Evolutionary conservation across 2,329 filamentous ascomycete species (phyloP).

Genomic region (Botryosphaeria dothidea): DNA sequence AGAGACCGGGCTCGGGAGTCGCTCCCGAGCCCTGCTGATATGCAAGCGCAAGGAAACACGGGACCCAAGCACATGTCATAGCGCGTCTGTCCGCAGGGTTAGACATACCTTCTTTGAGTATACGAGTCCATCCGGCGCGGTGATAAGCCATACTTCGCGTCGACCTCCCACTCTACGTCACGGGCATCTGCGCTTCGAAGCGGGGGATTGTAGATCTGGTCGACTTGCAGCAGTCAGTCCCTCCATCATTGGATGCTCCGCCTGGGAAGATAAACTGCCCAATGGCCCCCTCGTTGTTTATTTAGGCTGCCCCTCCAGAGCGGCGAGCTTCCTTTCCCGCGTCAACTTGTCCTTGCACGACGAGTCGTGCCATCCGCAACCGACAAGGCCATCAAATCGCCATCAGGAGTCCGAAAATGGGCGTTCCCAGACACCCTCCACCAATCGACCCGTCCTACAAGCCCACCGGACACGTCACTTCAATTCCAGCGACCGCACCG

Average conservation of each 20-base stretch:
- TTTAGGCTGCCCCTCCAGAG: too few relatives aligned
- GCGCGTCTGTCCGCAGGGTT: not conserved
- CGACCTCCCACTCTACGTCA: not conserved
- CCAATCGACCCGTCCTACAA: slow-evolving; percentile 12
- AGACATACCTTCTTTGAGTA: not conserved
- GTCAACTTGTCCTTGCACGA: too few relatives aligned
- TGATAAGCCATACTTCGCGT: not conserved
- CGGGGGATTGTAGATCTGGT: too few relatives aligned
- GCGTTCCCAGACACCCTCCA: not conserved
- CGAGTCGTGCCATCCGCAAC: too few relatives aligned
- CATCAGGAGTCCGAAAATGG: too few relatives aligned
- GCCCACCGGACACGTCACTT: slow-evolving; percentile 24
- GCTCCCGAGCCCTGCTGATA: not conserved
- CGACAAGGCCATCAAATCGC: too few relatives aligned
- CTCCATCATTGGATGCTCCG: too few relatives aligned
- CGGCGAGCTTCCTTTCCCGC: too few relatives aligned
- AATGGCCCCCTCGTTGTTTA: too few relatives aligned
- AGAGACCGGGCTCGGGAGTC: not conserved
- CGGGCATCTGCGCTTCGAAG: too few relatives aligned
- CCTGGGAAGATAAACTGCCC: too few relatives aligned
- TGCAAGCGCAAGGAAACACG: not conserved
- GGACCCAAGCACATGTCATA: not conserved
- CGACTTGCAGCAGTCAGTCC: too few relatives aligned
- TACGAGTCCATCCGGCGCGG: not conserved
- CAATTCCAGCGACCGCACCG: slow-evolving; percentile 27